Evolutionary conservation across 2,329 filamentous ascomycete species (phyloP).

Genomic region (Microdochium bolleyi): DNA sequence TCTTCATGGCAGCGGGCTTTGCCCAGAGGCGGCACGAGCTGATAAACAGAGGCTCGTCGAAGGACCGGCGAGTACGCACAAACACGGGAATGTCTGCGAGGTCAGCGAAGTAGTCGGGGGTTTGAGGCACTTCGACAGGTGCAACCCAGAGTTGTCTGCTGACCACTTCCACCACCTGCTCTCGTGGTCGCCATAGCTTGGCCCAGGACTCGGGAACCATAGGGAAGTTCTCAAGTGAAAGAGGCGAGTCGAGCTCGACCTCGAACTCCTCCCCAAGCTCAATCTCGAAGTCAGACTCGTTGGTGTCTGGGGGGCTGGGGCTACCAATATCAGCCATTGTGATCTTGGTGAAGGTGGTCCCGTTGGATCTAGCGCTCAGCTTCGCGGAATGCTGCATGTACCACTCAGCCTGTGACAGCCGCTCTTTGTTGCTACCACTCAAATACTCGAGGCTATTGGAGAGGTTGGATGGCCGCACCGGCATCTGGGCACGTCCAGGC

Average conservation of each 20-base stretch:
- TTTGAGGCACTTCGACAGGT: neutral
- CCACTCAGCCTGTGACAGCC: slow-evolving; percentile 25
- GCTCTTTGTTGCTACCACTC: neutral
- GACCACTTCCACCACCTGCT: too few relatives aligned
- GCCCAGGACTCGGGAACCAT: slow-evolving; percentile 3
- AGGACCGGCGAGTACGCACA: neutral
- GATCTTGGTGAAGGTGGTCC: slow-evolving; percentile 29
- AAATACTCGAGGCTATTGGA: neutral
- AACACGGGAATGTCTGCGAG: neutral
- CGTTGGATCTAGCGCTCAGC: slow-evolving; percentile 24
- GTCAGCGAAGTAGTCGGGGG: neutral
- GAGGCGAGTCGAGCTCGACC: slow-evolving; percentile 4
- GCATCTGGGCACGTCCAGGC: neutral
- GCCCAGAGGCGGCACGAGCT: neutral
- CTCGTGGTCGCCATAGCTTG: slow-evolving; percentile 12
- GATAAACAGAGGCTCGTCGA: neutral
- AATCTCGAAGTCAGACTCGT: slow-evolving; percentile 33
- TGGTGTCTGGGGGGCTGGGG: slow-evolving; percentile 47
- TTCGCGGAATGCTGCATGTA: slow-evolving; percentile 32
- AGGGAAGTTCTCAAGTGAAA: slow-evolving; percentile 1
- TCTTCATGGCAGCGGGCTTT: neutral
- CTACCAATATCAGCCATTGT: slow-evolving; percentile 34
- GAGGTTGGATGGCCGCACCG: neutral
- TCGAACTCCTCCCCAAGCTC: slow-evolving; percentile 10
- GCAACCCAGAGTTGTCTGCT: neutral